These are phyloP conservation scores for Coriaria nepalensis DNA, from an alignment of 306 rosid species.

Conservation along the genomic window DNA sequence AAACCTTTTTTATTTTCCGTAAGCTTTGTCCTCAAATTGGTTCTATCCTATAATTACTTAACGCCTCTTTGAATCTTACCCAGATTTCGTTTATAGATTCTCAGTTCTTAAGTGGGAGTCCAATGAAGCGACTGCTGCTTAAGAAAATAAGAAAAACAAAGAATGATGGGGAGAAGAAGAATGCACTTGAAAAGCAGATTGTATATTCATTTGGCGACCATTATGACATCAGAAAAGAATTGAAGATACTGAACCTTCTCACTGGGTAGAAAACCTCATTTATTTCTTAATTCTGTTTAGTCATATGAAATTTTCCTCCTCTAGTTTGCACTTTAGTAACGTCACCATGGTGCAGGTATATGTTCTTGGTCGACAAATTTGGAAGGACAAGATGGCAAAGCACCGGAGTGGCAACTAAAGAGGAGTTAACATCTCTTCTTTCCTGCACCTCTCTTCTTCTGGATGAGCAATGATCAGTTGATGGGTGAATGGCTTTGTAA, in stretches of 20 bases:
- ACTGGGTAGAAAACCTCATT: slow-evolving; percentile 46
- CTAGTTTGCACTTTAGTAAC: slow-evolving; percentile 3
- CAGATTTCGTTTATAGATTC: slow-evolving; percentile 80
- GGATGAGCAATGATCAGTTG: slow-evolving; percentile 25
- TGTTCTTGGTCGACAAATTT: slow-evolving; percentile 65
- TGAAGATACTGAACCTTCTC: slow-evolving; percentile 57
- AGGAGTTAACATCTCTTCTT: slow-evolving; percentile 55
- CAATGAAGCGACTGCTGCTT: slow-evolving; percentile 54
- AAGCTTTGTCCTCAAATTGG: slow-evolving; percentile 8
- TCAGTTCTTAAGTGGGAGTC: slow-evolving; percentile 42
- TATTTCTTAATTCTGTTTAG: neutral
- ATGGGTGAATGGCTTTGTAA: neutral
- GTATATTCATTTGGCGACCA: slow-evolving; percentile 84
- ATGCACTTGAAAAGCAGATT: slow-evolving; percentile 32
- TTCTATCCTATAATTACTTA: neutral
- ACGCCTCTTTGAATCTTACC: neutral
- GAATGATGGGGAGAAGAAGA: slow-evolving; percentile 20
- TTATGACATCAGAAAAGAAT: slow-evolving; percentile 87
- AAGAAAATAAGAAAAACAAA: slow-evolving; percentile 56
- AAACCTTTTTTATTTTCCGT: slow-evolving; percentile 9
- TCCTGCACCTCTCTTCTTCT: slow-evolving; percentile 51
- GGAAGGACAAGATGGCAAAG: slow-evolving; percentile 97
- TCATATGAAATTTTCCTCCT: neutral
- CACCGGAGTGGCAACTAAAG: slow-evolving; percentile 54
- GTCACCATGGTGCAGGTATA: slow-evolving; percentile 34